Conservation (phyloP, 2,329 filamentous ascomycete species). For the Neofusicoccum parvum region DNA sequence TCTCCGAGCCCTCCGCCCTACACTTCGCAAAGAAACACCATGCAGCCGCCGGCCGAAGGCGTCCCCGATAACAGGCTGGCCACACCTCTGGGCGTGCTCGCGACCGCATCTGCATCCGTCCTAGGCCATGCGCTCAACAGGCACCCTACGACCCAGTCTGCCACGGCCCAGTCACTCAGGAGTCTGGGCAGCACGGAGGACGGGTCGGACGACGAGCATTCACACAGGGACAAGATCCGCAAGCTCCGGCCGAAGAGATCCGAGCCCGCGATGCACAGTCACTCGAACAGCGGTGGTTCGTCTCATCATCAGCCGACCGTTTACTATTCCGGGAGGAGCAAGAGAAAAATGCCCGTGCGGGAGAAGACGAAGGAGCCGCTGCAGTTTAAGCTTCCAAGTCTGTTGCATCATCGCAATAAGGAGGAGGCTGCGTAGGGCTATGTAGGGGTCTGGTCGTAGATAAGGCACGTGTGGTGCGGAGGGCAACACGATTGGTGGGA, state of each 20-base stretch:
- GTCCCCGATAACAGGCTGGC: background rate
- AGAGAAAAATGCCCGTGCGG: slow-evolving; percentile 44
- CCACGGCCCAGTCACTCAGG: slow-evolving; percentile 27
- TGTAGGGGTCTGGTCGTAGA: no score
- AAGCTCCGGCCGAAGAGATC: slow-evolving; percentile 42
- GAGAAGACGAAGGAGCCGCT: slow-evolving; percentile 43
- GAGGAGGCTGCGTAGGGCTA: slow-evolving; percentile 11
- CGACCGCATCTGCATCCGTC: slow-evolving; percentile 15
- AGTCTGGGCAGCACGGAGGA: slow-evolving; percentile 38
- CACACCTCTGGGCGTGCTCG: slow-evolving; percentile 17
- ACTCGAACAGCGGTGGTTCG: background rate
- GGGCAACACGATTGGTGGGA: background rate
- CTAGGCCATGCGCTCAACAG: slow-evolving; percentile 7
- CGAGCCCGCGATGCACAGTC: slow-evolving; percentile 28
- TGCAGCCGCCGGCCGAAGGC: background rate
- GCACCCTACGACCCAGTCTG: slow-evolving; percentile 5
- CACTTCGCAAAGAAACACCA: slow-evolving; percentile 30
- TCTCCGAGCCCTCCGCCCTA: slow-evolving; percentile 44
- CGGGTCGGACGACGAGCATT: slow-evolving; percentile 31
- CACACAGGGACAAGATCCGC: slow-evolving; percentile 45
- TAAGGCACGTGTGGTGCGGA: background rate
- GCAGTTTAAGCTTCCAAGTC: slow-evolving; percentile 40
- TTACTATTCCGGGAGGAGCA: slow-evolving; percentile 44
- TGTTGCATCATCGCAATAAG: slow-evolving; percentile 20
- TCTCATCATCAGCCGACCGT: slow-evolving; percentile 30